A percentile compares a stretch with the other conserved stretches of the same genome.
phyloP scores from a whole-genome alignment of 169 alveolate genomes.

The Plasmodium inui region DNA sequence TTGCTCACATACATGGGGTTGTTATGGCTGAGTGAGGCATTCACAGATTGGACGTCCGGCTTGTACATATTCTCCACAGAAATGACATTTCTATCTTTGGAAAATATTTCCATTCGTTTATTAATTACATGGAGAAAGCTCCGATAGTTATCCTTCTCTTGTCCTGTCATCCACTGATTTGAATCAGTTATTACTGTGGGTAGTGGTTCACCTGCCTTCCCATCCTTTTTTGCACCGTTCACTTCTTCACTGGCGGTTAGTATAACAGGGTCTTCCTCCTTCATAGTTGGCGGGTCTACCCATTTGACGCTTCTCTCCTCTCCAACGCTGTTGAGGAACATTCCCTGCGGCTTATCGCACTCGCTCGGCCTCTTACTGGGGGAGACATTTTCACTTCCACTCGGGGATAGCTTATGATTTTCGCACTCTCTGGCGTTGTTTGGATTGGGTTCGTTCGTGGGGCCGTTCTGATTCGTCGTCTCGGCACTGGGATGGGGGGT shows the following conservation, averaged over 20 bases:
- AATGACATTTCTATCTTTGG: conserved; percentile 15
- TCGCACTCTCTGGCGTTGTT: background rate
- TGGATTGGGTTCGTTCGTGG: background rate
- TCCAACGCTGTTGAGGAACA: background rate
- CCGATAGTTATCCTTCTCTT: conserved; percentile 41
- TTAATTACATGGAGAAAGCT: conserved; percentile 50
- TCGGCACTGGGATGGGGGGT: background rate
- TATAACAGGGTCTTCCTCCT: background rate
- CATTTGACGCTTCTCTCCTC: background rate
- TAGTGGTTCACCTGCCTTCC: background rate
- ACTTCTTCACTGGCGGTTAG: background rate
- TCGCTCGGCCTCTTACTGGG: background rate
- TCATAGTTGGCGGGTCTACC: background rate
- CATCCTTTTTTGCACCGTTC: background rate
- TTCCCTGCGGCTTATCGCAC: background rate
- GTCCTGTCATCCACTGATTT: background rate
- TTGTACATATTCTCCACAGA: background rate
- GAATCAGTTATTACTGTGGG: background rate
- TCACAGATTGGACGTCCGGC: background rate
- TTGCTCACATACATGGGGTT: background rate
- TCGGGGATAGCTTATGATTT: background rate
- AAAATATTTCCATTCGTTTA: conserved; percentile 34
- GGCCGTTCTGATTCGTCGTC: background rate
- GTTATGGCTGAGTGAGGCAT: background rate
- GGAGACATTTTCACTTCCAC: background rate